A percentile compares a stretch with the other conserved stretches of the same genome.
These are phyloP conservation scores for Diaporthe aspalathi DNA, from an alignment of 2,329 filamentous ascomycete species.

Conservation along the genomic window DNA sequence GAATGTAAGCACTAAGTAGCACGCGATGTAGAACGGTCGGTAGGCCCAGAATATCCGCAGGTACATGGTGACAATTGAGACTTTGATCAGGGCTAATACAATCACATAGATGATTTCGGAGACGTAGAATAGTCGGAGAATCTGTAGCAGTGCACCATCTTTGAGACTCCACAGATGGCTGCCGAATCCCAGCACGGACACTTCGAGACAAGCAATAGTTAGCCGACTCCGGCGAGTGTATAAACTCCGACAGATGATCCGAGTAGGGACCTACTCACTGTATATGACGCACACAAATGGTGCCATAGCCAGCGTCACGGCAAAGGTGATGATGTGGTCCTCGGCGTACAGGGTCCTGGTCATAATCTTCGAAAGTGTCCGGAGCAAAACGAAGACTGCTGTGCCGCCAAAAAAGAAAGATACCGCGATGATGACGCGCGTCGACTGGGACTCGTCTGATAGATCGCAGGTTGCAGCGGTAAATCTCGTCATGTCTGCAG, in stretches of 20 bases:
- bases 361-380: constrained; percentile 24
- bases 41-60: constrained; percentile 37
- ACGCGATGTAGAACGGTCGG: constrained; percentile 32
- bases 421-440: constrained; percentile 22
- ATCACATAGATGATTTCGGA: constrained; percentile 39
- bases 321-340: constrained; percentile 34
- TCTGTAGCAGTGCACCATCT: constrained; percentile 31
- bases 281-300: constrained; percentile 19
- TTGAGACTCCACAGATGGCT: constrained; percentile 37
- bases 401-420: constrained; percentile 22
- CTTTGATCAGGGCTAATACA: constrained; percentile 34
- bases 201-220: constrained; percentile 3
- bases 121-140: constrained; percentile 37
- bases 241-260: neutral
- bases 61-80: constrained; percentile 38
- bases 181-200: constrained; percentile 36
- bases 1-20: constrained; percentile 33
- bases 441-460: constrained; percentile 31
- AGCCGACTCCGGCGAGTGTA: neutral
- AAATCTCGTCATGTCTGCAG: constrained; percentile 25
- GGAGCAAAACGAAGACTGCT: constrained; percentile 22
- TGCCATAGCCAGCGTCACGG: constrained; percentile 15
- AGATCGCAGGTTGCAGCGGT: constrained; percentile 22
- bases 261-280: constrained; percentile 23
- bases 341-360: constrained; percentile 32